phyloP scores from a whole-genome alignment of 176 grass and related monocot species.

The Carex myosuroides region DNA sequence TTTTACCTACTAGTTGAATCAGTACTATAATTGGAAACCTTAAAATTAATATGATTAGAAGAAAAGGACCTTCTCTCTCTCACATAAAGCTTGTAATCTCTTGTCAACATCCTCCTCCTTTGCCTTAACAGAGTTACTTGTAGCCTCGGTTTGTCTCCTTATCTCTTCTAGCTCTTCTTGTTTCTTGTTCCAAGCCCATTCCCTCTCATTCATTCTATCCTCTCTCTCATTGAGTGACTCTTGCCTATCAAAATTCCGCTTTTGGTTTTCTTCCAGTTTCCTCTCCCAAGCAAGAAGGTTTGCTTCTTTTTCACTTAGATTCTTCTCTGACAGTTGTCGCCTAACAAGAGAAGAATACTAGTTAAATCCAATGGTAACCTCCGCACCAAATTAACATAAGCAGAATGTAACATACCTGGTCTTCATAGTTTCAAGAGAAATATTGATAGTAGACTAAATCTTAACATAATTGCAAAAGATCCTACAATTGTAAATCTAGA shows the following conservation, averaged over 20 bases:
- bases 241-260: constrained; percentile 68
- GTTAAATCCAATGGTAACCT: not conserved
- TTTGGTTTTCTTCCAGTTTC: constrained; percentile 81
- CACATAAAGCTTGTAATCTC: constrained; percentile 45
- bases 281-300: constrained; percentile 65
- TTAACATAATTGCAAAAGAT: not conserved
- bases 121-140: constrained; percentile 45
- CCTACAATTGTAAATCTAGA: not conserved
- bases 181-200: constrained; percentile 54
- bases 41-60: not conserved
- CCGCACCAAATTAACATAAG: not conserved
- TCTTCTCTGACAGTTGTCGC: constrained; percentile 48
- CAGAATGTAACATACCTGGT: not conserved
- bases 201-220: constrained; percentile 66
- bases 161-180: constrained; percentile 63
- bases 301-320: constrained; percentile 60
- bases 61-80: constrained; percentile 62
- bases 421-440: not conserved
- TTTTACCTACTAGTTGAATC: not conserved
- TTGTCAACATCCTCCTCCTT: constrained; percentile 58
- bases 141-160: constrained; percentile 33
- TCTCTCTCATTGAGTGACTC: constrained; percentile 77
- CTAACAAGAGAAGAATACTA: constrained; percentile 20
- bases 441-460: not conserved
- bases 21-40: not conserved